Base-by-base conservation (phyloP, 1,284 basidiomycete species). In the Pseudozyma thailandica region DNA sequence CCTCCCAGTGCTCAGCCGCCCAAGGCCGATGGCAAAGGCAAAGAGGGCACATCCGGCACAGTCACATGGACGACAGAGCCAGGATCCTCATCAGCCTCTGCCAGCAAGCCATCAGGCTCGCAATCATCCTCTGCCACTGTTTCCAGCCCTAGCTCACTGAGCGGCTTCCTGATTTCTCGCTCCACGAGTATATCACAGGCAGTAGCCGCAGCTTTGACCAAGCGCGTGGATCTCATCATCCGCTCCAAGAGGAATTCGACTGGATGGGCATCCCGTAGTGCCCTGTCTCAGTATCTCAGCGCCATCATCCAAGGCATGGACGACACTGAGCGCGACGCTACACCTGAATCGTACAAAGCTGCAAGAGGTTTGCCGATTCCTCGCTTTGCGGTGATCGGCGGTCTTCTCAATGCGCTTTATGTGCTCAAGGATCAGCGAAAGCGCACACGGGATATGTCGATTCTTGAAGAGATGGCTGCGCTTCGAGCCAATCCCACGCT, bases 321-420 rank as follows among this genome's bases (percentile, higher is more conserved):
- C 27, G 53, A 64, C 16, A 58, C 49, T 9, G 69, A 72, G 50
- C 47, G 31, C 0, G 50, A 49, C 23, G 48, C 50, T 4, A 46
- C 31, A 1, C 69, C 69, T 18, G 69, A 66, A 23, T 72, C 69
- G 20, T 72, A 59, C 43, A 38, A 45, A 56, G 51, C 69, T 18
- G 54, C 69, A 3, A 41, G 51, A 16, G 65, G 73, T 2, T 21
- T 68, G 16, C 74, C 68, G 16, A 54, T 82, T 10, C 62, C 80
- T 10, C 58, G 68, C 23, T 72, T 82, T 15, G 65, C 79, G 16
- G 52, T 81, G 16, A 59, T 76, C 33, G 72, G 75, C 1, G 80
- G 80, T 5, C 62, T 82, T 0, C 60, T 82, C 10, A 72, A 68
- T 13, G 78, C 78, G 4, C 54, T 82, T 9, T 64, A 75, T 41